Base-by-base conservation (phyloP, 352 stramenopile genomes). In the Pythium brachiatum region DNA sequence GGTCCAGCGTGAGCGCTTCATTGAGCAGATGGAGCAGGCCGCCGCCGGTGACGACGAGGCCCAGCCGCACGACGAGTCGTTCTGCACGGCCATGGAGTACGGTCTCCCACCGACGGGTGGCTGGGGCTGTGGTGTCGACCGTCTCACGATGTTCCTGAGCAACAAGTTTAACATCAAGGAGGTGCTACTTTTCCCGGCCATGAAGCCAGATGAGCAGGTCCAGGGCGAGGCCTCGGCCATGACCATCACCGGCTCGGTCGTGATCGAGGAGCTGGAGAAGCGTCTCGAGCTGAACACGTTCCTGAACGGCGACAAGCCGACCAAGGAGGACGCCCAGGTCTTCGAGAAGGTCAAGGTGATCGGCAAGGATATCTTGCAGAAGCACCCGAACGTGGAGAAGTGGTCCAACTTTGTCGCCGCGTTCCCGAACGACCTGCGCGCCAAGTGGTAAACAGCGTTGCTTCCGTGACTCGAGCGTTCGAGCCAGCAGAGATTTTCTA, bases 181-280 rank as follows among this genome's bases (percentile, higher is more conserved):
- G 78, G 97, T 99, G 41, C 76, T 99, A 62, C 80, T 99, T 13
- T 99, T 99, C 81, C 97, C 97, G 41, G 97, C 97, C 48, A 99
- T 99, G 97, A 99, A 99, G 79, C 97, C 97, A 16, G 84, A 97
- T 31, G 83, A 93, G 68, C 81, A 92, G 69, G 64, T 70, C 52
- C 60, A 64, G 25, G 25, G 36, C n/a, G 39, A 53, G 7, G 51
- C 51, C 15, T 23, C 64, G 31, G 38, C 58, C n/a, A 27, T 70
- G 12, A 62, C 52, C 34, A 36, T 53, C 51, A 68, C 56, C 6
- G 79, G 73, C 20, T 86, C 76, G 43, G 73, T 88, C 36, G 70
- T 70, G 20, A 61, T 93, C 23, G 79, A 87, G 43, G 75, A 80
- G 53, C 71, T 94, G 16, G 82, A 94, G 59, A 84, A 83, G 64